Base-by-base conservation (phyloP, 2,329 filamentous ascomycete species). In the Grosmannia huntii region DNA sequence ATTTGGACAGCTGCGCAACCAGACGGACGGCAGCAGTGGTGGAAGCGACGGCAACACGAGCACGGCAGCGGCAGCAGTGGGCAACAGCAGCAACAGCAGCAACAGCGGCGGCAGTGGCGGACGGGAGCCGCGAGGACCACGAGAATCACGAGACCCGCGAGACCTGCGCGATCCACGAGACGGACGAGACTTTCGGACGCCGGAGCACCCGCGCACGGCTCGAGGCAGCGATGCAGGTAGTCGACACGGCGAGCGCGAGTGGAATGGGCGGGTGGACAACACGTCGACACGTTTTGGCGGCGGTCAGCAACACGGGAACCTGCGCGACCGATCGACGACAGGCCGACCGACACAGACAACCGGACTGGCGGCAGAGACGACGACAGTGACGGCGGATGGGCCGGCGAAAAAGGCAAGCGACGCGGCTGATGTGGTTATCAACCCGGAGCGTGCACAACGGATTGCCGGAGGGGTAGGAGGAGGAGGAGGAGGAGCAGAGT, bases 391-490 rank as follows among this genome's bases (percentile, higher is more conserved):
- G 16, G 46, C 51, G 12, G 23, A 46, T 9, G 9, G 28, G 4
- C 28, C 44, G 56, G 31, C 56, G 51, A 28, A 54, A 56, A 16
- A 31, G 46, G 31, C 38, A 50, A 33, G 59, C 4, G 66, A 69
- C 11, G 16, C 64, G 2, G 66, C 70, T 21, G 80, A 78, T 12
- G 77, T 78, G 9, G 70, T 71, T 10, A 77, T 82, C 64, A 82
- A 82, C 60, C 79, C 80, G 1, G 78, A 81, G 56, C 74, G 80
- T 59, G 77, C 79, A 33, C 74, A 78, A 10, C 68, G 79, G 5
- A 74, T 81, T 56, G 71, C 71, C 1, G 68, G 5, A 10, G 31
- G 9, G 27, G 27, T 7, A 33, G 31, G 31, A 33, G 31, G 5
- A 33, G 31, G 31, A 33, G 31, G 6, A 33, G 31, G 6, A 33